phyloP scores from a whole-genome alignment of 148 eudicot genomes.

The Rhododendron mucronatum region DNA sequence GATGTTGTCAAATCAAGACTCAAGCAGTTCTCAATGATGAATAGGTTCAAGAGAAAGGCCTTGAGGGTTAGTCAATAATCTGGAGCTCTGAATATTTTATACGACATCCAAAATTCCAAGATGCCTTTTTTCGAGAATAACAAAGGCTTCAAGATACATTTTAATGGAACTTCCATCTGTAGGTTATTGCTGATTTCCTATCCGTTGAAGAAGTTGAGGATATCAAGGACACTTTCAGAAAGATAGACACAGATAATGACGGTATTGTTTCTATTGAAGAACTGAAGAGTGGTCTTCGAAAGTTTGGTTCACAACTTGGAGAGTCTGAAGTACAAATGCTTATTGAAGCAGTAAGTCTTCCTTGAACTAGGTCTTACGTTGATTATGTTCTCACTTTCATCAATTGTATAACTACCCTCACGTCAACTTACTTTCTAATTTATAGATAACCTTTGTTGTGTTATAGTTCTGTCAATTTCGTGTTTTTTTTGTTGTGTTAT shows the following conservation, averaged over 20 bases:
- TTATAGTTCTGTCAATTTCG: not conserved
- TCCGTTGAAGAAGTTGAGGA: slow-evolving; percentile 80
- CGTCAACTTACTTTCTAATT: not conserved
- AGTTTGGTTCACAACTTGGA: slow-evolving; percentile 62
- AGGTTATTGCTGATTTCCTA: slow-evolving; percentile 89
- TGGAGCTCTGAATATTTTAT: not conserved
- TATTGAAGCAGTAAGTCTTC: slow-evolving; percentile 83
- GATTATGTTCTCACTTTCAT: not conserved
- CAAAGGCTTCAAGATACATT: slow-evolving; percentile 25
- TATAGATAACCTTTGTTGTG: not conserved
- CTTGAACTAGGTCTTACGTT: not conserved
- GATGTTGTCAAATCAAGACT: slow-evolving; percentile 84
- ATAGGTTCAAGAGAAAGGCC: slow-evolving; percentile 91
- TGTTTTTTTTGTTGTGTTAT: not conserved
- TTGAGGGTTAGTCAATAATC: slow-evolving; percentile 54
- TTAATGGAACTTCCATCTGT: slow-evolving; percentile 10
- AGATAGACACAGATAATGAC: slow-evolving; percentile 81
- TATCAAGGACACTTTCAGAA: slow-evolving; percentile 72
- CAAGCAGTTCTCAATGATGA: slow-evolving; percentile 91
- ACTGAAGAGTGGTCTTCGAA: slow-evolving; percentile 71
- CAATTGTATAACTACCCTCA: not conserved
- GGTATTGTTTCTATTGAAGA: slow-evolving; percentile 77
- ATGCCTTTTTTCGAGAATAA: slow-evolving; percentile 26
- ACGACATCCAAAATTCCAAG: slow-evolving; percentile 5
- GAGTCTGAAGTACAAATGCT: slow-evolving; percentile 88